These are phyloP conservation scores for Xylariaceae sp. DNA, from an alignment of 2,329 filamentous ascomycete genomes.

Conservation along the genomic window DNA sequence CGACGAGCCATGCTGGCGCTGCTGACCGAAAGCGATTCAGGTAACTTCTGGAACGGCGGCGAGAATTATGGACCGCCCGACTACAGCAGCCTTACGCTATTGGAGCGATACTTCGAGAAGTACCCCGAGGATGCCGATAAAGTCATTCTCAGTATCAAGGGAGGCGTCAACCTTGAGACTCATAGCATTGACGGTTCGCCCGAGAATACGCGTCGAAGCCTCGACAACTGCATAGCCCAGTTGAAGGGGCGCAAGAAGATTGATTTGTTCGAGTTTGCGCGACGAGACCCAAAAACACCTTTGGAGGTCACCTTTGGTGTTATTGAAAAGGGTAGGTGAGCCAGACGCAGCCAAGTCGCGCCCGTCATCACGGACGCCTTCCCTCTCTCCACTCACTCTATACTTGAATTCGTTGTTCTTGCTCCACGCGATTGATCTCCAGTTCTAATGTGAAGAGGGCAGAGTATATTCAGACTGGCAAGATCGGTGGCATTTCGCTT, in stretches of 20 bases:
- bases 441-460: too few relatives aligned
- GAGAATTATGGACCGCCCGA: too few relatives aligned
- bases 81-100: too few relatives aligned
- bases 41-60: background rate
- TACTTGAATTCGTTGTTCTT: too few relatives aligned
- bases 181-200: slow-evolving; percentile 38
- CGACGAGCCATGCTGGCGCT: too few relatives aligned
- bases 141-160: slow-evolving; percentile 50
- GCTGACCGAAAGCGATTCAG: background rate
- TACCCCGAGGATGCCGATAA: slow-evolving; percentile 49
- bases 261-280: slow-evolving; percentile 48
- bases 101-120: slow-evolving; percentile 50
- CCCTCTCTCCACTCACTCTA: too few relatives aligned
- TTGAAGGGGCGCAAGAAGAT: slow-evolving; percentile 45
- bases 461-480: too few relatives aligned
- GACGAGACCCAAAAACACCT: slow-evolving; percentile 39
- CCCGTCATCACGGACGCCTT: too few relatives aligned
- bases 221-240: slow-evolving; percentile 43
- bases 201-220: slow-evolving; percentile 40
- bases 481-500: slow-evolving; percentile 28
- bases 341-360: too few relatives aligned
- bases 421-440: too few relatives aligned
- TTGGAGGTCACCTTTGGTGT: slow-evolving; percentile 31
- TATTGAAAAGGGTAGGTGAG: slow-evolving; percentile 30
- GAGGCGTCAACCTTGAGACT: slow-evolving; percentile 36